Conservation (phyloP, 768 basidiomycete genomes). For the Aureoboletus auriporus region DNA sequence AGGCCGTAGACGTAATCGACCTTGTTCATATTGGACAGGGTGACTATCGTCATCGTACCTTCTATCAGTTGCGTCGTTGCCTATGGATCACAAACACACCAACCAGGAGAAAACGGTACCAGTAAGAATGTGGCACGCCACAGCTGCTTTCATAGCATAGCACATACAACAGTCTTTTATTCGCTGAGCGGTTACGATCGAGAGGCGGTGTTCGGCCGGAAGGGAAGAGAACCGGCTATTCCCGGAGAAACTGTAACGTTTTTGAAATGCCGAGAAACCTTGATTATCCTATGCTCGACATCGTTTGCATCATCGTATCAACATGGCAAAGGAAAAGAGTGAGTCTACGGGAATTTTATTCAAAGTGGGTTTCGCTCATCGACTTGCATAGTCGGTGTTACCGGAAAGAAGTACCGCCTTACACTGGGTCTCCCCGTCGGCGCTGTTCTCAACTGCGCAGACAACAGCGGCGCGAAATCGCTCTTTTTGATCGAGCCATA, state of each 20-base stretch:
- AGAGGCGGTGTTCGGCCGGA: too few species aligned
- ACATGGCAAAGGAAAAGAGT: conserved; percentile 27
- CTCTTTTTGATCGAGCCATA: conserved; percentile 93
- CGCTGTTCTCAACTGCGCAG: conserved; percentile 95
- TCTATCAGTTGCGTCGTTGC: too few species aligned
- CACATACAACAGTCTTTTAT: too few species aligned
- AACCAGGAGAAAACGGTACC: too few species aligned
- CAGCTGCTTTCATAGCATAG: too few species aligned
- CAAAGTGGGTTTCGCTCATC: background rate
- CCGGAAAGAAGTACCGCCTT: conserved; percentile 96
- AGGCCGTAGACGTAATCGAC: too few species aligned
- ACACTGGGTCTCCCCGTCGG: conserved; percentile 92
- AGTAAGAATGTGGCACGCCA: too few species aligned
- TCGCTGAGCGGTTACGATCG: too few species aligned
- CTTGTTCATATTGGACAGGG: too few species aligned
- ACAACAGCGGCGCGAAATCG: conserved; percentile 98
- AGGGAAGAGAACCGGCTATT: too few species aligned
- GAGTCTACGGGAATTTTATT: background rate
- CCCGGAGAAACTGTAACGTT: conserved; percentile 13
- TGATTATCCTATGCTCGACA: conserved; percentile 9
- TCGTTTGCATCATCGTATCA: conserved; percentile 7
- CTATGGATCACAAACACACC: too few species aligned
- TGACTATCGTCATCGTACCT: too few species aligned
- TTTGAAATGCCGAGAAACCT: conserved; percentile 17
- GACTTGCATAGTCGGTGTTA: conserved; percentile 44